Evolutionary conservation across 1,284 basidiomycete species (phyloP).

Genomic region (Sphaerobolus stellatus): DNA sequence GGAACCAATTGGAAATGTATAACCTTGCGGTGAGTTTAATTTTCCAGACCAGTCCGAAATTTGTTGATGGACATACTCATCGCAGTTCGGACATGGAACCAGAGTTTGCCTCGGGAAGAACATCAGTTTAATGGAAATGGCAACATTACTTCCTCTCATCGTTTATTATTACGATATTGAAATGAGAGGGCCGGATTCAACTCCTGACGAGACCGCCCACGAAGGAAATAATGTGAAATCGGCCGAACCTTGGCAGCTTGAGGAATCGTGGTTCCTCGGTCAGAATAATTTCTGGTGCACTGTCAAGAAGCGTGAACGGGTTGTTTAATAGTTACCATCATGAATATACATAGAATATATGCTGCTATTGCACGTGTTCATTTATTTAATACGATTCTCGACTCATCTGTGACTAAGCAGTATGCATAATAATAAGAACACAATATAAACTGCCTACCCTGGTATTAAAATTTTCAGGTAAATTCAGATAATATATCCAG

Average conservation of each 20-base stretch:
- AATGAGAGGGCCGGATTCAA: background rate
- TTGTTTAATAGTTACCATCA: too few species aligned
- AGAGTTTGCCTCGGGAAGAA: slow-evolving; percentile 11
- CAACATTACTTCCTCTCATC: slow-evolving; percentile 7
- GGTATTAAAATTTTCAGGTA: too few species aligned
- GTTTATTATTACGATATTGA: slow-evolving; percentile 7
- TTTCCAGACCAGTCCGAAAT: background rate
- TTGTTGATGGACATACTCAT: background rate
- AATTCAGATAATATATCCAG: too few species aligned
- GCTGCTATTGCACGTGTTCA: too few species aligned
- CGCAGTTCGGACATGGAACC: slow-evolving; percentile 10
- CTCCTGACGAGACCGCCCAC: too few species aligned
- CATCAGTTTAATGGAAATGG: slow-evolving; percentile 10
- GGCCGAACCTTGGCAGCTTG: slow-evolving; percentile 6
- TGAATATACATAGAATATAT: too few species aligned
- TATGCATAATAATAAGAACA: too few species aligned
- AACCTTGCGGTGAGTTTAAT: background rate
- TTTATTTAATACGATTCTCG: too few species aligned
- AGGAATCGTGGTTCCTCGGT: slow-evolving; percentile 3
- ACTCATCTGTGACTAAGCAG: too few species aligned
- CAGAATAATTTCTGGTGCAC: slow-evolving; percentile 4
- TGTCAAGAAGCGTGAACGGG: background rate
- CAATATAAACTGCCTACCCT: too few species aligned
- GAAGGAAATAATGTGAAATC: too few species aligned
- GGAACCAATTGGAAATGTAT: slow-evolving; percentile 4